Base-by-base conservation (phyloP, 257 asterid species). In the Solanum lycopersicoides region DNA sequence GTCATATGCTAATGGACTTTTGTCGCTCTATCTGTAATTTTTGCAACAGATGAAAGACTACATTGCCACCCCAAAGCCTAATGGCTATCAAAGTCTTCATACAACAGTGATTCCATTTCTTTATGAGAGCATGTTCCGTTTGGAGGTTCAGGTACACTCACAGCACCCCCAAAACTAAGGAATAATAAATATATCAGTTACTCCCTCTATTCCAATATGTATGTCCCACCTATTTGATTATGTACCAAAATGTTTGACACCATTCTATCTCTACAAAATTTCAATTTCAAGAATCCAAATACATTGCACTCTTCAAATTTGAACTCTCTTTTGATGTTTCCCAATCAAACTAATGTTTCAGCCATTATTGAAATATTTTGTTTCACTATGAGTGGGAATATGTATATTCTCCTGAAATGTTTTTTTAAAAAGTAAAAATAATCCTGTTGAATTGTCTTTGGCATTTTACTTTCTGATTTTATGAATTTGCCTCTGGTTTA, bases 31-130 rank as follows among this genome's bases (percentile, higher is more conserved):
- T 86, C 83, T 74, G 75, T 63, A 47, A 63, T 68, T 86, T 71
- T 87, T 90, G 73, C 90, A 63, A 90, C 95, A 96, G 99, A 94
- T 95, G 96, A 96, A 96, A 92, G 98, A 96, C 90, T 93, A 95
- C 85, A 94, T 96, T 86, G 98, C 99, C 88, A 96, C 99, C 65
- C 95, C 99, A 21, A 71, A 92, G 85, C 98, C 99, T 50, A 96
- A 96, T 88, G 98, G 99, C 88, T 96, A 96, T 92, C 98, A 96
- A 88, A 93, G 98, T 92, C 98, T 96, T 92, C 99, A 96, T 90
- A 94, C 99, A 72, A 95, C 98, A 50, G 99, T 94, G 68, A 96
- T 96, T 86, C 98, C 99, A 86, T 96, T 96, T 93, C 98, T 95
- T 66, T 95, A 95, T 86, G 98, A 95, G 93, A 96, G 98, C 93